Evolutionary conservation across 345 rosid genomes (phyloP), one percentile per base, ranked within the genome.

Genomic region (Euphorbia pulcherrima): DNA sequence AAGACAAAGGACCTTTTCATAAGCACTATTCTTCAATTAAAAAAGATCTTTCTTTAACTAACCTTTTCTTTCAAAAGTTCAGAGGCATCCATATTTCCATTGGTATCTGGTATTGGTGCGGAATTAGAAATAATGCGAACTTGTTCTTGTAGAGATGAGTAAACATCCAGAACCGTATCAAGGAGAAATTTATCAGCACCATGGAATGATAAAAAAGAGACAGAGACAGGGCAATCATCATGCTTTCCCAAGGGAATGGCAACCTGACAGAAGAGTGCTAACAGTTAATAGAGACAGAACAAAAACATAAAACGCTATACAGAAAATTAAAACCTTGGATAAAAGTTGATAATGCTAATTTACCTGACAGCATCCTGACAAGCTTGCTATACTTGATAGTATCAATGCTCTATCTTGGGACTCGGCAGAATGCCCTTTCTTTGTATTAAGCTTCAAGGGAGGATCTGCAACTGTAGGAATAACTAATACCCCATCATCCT

Each of bases 321-420:
- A 56, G 30, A 72, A 26, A 33, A 33, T 33, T 35, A 55, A 48
- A 58, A 53, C 29, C 40, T 1, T 76, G 17, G 66, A 59, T 40
- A 51, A 69, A 60, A 71, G 53, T 52, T 69, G 29, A 55, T 67
- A 59, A 48, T 28, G 18, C 27, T 10, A 67, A 64, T 30, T 66
- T 76, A 88, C 98, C 92, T 93, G 94, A 78, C 98, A 90, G 74
- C 97, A 88, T 2, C 97, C 97, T 54, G 98, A 90, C 90, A 90
- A 78, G 85, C 94, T 93, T 30, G 97, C 86, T 60, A 93, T 82
- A 80, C 92, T 82, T 39, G 86, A 78, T 69, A 87, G 79, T 26
- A 84, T 76, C 50, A 72, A 82, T 39, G 84, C 83, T 72, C 92
- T 77, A 72, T 86, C 83, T 62, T 81, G 79, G 79, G 85, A 84